These are phyloP conservation scores for Coemansia sp. DNA, from an alignment of 192 early-diverging fungal species.

Conservation along the genomic window DNA sequence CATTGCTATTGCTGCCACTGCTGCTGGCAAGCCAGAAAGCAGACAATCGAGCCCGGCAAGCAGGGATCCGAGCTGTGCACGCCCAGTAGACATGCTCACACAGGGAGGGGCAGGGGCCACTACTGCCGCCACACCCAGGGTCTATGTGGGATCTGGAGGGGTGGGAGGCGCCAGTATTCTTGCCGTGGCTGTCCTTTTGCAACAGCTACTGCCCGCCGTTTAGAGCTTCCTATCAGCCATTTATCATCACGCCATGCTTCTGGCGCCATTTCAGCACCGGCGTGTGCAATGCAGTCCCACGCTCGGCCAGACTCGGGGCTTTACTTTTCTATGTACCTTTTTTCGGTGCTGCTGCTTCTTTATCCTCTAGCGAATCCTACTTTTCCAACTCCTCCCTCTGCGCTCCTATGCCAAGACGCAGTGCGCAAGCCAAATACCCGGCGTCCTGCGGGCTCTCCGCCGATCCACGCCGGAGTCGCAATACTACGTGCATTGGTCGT, in stretches of 20 bases:
- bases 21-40: no score
- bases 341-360: neutral
- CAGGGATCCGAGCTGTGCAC: conserved; percentile 2
- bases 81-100: neutral
- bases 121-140: neutral
- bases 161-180: neutral
- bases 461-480: conserved; percentile 2
- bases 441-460: conserved; percentile 1
- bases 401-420: neutral
- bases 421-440: neutral
- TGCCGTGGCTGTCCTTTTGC: neutral
- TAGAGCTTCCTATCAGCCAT: neutral
- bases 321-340: neutral
- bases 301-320: neutral
- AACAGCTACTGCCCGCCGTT: neutral
- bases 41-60: neutral
- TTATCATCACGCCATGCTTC: conserved; percentile 4
- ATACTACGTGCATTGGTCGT: conserved; percentile 1
- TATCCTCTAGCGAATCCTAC: neutral
- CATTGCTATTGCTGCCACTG: no score
- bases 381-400: neutral
- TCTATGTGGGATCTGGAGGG: neutral
- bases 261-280: neutral
- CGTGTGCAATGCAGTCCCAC: neutral
- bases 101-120: neutral